Conservation (phyloP, 169 alveolate species). For the Cryptosporidium felis region DNA sequence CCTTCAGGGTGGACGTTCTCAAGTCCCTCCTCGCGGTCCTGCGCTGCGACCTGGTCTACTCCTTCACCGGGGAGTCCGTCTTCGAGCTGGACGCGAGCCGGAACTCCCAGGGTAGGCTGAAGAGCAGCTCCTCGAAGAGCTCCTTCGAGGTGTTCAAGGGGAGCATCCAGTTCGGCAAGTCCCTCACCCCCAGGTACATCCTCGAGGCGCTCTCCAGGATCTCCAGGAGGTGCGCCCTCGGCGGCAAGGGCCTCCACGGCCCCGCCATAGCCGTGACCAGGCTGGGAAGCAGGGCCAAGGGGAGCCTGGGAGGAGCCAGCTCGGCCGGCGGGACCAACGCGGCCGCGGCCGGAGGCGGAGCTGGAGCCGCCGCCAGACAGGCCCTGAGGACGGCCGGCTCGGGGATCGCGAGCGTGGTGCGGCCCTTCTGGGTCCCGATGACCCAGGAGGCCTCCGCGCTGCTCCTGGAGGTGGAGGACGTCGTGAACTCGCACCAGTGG, state of each 20-base stretch:
- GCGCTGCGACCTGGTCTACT: not conserved
- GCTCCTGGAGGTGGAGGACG: not conserved
- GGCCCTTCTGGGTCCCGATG: not conserved
- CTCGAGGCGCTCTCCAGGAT: constrained; percentile 5
- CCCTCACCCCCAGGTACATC: constrained; percentile 28
- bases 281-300: not conserved
- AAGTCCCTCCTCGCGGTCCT: constrained; percentile 15
- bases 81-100: not conserved
- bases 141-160: constrained; percentile 47
- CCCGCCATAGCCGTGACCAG: too few relatives aligned
- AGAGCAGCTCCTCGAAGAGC: not conserved
- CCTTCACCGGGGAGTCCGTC: constrained; percentile 24
- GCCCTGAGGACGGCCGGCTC: not conserved
- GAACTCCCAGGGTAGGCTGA: constrained; percentile 2
- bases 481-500: constrained; percentile 34
- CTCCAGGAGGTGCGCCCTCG: too few relatives aligned
- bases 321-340: too few relatives aligned
- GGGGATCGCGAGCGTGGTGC: not conserved
- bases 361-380: not conserved
- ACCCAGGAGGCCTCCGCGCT: not conserved
- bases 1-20: constrained; percentile 4
- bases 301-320: not conserved
- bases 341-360: not conserved
- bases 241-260: too few relatives aligned
- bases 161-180: constrained; percentile 39